These are phyloP conservation scores for Sinapis alba DNA, from an alignment of 441 rosid genomes.

Conservation along the genomic window DNA sequence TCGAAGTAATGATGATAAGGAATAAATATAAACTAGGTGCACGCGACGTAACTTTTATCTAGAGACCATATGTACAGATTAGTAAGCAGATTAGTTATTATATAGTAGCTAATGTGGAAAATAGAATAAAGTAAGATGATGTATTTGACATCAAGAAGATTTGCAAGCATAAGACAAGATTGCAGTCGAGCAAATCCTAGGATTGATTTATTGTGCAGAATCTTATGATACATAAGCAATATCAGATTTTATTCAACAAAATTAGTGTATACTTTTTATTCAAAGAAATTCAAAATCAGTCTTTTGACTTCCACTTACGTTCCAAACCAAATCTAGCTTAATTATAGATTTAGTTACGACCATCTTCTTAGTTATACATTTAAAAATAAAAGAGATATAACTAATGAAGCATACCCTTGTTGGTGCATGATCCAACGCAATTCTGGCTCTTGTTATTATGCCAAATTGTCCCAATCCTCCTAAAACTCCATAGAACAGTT, in stretches of 20 bases:
- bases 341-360: neutral
- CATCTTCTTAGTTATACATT: neutral
- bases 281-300: neutral
- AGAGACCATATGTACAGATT: neutral
- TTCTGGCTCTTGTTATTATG: slow-evolving; percentile 84
- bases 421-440: slow-evolving; percentile 70
- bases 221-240: slow-evolving; percentile 31
- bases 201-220: slow-evolving; percentile 29
- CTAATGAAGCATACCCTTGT: slow-evolving; percentile 61
- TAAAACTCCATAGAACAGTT: slow-evolving; percentile 76
- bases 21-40: neutral
- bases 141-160: slow-evolving; percentile 34
- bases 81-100: neutral
- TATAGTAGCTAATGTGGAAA: slow-evolving; percentile 5
- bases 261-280: neutral
- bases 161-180: slow-evolving; percentile 39
- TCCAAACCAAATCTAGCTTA: slow-evolving; percentile 18
- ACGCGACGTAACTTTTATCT: neutral
- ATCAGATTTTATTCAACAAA: slow-evolving; percentile 18
- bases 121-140: neutral
- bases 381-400: neutral
- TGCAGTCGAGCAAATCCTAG: slow-evolving; percentile 23
- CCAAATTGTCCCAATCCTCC: slow-evolving; percentile 98
- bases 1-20: neutral
- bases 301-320: slow-evolving; percentile 12